Percentiles rank a stretch among this genome's conserved stretches.
phyloP scores from a whole-genome alignment of 495 filamentous ascomycete species.

The Penicillium samsonianum region DNA sequence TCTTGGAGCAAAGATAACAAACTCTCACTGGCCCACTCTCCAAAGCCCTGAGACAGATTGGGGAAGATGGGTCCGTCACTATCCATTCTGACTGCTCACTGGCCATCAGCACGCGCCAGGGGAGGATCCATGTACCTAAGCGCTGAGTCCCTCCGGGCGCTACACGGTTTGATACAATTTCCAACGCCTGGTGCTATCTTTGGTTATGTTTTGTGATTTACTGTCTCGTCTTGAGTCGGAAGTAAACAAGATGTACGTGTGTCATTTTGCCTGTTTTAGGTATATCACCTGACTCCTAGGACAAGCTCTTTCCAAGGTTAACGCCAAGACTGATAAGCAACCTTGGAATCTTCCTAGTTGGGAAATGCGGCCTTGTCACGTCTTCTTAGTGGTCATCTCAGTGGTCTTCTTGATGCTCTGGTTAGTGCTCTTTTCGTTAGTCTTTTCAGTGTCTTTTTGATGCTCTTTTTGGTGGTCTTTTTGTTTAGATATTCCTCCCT shows the following conservation, averaged over 20 bases:
- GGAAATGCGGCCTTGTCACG: no score
- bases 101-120: constrained; percentile 5
- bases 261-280: background rate
- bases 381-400: no score
- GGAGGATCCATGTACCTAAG: constrained; percentile 7
- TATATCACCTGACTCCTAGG: no score
- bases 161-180: background rate
- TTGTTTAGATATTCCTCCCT: no score
- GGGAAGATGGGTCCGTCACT: background rate
- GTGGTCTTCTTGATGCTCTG: no score
- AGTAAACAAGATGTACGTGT: background rate
- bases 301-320: background rate
- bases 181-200: background rate
- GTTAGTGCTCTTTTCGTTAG: no score
- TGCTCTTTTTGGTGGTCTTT: no score
- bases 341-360: no score
- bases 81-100: background rate
- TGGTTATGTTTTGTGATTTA: background rate
- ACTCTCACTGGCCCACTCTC: background rate
- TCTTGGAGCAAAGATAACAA: background rate
- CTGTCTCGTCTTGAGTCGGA: no score
- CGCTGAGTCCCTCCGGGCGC: background rate
- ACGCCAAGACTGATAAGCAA: no score
- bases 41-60: background rate
- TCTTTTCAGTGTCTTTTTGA: no score